These are phyloP conservation scores for Aphanomyces astaci DNA, from an alignment of 352 stramenopile genomes.

Conservation along the genomic window DNA sequence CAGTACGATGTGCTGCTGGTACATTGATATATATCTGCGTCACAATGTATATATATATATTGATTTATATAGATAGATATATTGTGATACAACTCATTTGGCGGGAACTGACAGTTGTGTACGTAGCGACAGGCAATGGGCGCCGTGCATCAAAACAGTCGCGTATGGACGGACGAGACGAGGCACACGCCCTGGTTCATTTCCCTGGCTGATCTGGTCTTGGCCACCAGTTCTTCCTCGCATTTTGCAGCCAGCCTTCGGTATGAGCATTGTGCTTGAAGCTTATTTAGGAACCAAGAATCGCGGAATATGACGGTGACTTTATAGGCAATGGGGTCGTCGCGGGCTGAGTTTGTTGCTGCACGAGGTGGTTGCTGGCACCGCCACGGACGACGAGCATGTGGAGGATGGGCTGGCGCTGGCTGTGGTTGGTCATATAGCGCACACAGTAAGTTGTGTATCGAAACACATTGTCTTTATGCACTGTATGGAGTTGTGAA, in stretches of 20 bases:
- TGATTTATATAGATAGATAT: too few relatives aligned
- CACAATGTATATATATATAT: neutral
- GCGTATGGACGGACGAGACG: neutral
- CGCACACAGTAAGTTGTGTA: neutral
- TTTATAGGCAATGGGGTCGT: neutral
- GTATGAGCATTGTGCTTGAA: neutral
- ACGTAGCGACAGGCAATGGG: too few relatives aligned
- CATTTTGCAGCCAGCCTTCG: neutral
- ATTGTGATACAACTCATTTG: neutral
- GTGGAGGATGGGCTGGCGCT: neutral
- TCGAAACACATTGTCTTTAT: neutral
- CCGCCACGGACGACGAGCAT: neutral
- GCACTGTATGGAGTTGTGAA: neutral
- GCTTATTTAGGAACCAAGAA: too few relatives aligned
- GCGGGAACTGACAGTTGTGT: too few relatives aligned
- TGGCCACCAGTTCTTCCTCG: neutral
- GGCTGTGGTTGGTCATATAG: neutral
- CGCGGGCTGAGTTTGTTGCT: neutral
- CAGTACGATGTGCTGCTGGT: conserved; percentile 19
- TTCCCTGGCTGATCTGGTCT: neutral
- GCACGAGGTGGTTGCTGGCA: neutral
- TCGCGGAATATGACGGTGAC: neutral
- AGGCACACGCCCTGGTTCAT: neutral
- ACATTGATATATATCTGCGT: too few relatives aligned
- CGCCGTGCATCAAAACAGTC: neutral